These are phyloP conservation scores for Cercospora brassicicola DNA, from an alignment of 2,329 filamentous ascomycete species.

Conservation along the genomic window DNA sequence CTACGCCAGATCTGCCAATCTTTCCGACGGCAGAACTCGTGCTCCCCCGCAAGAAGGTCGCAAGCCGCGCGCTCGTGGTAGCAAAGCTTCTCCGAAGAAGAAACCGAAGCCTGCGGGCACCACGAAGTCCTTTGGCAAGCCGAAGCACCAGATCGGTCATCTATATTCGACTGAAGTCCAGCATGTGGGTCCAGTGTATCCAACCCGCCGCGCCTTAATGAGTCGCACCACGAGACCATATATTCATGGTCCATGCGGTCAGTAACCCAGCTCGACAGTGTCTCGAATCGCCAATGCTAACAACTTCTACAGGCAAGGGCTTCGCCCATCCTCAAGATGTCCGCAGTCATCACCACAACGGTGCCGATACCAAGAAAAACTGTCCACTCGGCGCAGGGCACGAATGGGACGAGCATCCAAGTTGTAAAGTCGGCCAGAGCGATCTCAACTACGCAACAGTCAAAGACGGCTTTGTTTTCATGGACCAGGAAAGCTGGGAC, in stretches of 20 bases:
- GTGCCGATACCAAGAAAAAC: not conserved
- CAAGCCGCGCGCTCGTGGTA: not conserved
- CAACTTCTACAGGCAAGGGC: not conserved
- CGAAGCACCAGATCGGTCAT: constrained; percentile 1
- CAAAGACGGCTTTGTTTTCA: constrained; percentile 29
- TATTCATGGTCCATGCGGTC: constrained; percentile 31
- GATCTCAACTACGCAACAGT: constrained; percentile 26
- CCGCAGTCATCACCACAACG: constrained; percentile 27
- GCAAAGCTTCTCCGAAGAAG: not conserved
- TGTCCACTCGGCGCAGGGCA: constrained; percentile 11
- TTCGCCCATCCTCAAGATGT: constrained; percentile 33
- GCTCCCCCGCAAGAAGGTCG: not conserved
- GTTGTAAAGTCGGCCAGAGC: constrained; percentile 24
- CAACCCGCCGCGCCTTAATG: constrained; percentile 28
- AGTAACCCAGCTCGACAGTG: not conserved
- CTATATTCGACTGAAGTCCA: constrained; percentile 7
- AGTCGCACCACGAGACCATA: constrained; percentile 28
- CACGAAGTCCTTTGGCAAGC: not conserved
- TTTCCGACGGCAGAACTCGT: not conserved
- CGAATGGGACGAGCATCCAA: constrained; percentile 29
- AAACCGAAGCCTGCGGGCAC: not conserved
- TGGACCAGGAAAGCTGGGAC: constrained; percentile 28
- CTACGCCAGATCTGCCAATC: not conserved
- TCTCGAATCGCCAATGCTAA: not conserved
- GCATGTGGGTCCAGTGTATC: constrained; percentile 28